Conservation (phyloP, 2,329 filamentous ascomycete species). For the Monosporascus sp. region DNA sequence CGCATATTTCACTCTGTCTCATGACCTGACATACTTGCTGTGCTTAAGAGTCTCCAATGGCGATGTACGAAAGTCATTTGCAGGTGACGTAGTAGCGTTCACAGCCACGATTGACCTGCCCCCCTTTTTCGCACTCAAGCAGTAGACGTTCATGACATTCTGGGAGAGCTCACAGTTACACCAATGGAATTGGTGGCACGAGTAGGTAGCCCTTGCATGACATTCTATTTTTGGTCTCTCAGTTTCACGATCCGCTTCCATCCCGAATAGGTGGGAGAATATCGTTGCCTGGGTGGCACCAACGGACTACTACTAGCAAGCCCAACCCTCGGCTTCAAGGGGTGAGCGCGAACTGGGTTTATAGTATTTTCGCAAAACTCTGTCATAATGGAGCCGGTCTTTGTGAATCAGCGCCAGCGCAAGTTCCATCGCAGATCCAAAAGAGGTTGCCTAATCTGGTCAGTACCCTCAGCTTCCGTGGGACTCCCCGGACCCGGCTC, state of each 20-base stretch:
- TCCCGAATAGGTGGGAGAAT: neutral
- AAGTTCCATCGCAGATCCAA: conserved; percentile 28
- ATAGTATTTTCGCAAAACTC: conserved; percentile 4
- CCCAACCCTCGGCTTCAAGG: neutral
- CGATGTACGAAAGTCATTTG: too few relatives aligned
- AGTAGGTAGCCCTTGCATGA: too few relatives aligned
- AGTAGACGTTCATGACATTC: too few relatives aligned
- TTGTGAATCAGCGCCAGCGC: conserved; percentile 23
- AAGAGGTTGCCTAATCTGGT: conserved; percentile 24
- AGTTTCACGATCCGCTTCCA: neutral
- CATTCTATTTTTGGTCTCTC: too few relatives aligned
- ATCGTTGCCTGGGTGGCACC: neutral
- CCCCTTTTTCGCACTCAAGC: too few relatives aligned
- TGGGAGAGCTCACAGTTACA: too few relatives aligned
- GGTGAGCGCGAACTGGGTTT: conserved; percentile 2
- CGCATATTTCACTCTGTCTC: too few relatives aligned
- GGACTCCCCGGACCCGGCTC: neutral
- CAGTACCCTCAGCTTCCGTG: neutral
- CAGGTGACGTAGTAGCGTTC: too few relatives aligned
- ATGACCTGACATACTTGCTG: too few relatives aligned
- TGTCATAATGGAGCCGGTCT: conserved; percentile 13
- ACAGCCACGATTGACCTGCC: too few relatives aligned
- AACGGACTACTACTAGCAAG: neutral
- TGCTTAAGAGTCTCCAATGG: too few relatives aligned
- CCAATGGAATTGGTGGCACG: too few relatives aligned